A percentile compares a stretch with the other conserved stretches of the same genome.
phyloP scores from a whole-genome alignment of 202 grass and related monocot genomes.

The Schoenoplectus tabernaemontani region DNA sequence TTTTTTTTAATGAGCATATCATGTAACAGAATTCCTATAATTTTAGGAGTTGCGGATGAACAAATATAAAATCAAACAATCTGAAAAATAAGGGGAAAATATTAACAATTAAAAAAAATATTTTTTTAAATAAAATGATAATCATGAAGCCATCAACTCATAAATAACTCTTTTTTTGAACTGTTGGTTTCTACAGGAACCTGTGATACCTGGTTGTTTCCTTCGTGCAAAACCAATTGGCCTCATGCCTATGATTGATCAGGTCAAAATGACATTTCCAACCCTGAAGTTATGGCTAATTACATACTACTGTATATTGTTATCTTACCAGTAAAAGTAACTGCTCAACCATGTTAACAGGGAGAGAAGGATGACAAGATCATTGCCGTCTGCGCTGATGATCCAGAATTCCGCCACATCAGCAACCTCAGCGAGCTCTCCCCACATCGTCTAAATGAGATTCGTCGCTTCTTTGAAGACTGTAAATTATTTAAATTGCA shows the following conservation, averaged over 20 bases:
- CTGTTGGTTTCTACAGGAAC: conserved; percentile 41
- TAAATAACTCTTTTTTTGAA: not conserved
- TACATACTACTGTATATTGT: not conserved
- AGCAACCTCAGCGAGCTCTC: conserved; percentile 62
- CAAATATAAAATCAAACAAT: not conserved
- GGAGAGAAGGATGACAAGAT: conserved; percentile 83
- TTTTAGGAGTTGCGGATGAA: too few relatives aligned
- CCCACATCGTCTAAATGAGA: conserved; percentile 63
- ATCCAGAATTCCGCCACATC: conserved; percentile 65
- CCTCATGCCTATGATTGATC: conserved; percentile 86
- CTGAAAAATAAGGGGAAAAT: too few relatives aligned
- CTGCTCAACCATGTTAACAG: conserved; percentile 20
- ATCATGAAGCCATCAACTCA: not conserved
- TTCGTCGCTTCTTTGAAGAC: conserved; percentile 78
- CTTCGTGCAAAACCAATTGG: conserved; percentile 67
- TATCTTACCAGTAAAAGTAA: not conserved
- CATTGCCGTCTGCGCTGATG: conserved; percentile 67
- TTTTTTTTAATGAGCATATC: not conserved
- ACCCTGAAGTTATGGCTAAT: not conserved
- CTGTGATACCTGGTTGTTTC: conserved; percentile 48
- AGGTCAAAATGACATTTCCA: conserved; percentile 28
- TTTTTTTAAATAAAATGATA: not conserved
- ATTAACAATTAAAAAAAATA: too few relatives aligned
- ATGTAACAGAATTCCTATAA: too few relatives aligned
- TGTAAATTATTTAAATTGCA: conserved; percentile 33